phyloP scores from a whole-genome alignment of 352 stramenopile species.

The Pythium brassicae region DNA sequence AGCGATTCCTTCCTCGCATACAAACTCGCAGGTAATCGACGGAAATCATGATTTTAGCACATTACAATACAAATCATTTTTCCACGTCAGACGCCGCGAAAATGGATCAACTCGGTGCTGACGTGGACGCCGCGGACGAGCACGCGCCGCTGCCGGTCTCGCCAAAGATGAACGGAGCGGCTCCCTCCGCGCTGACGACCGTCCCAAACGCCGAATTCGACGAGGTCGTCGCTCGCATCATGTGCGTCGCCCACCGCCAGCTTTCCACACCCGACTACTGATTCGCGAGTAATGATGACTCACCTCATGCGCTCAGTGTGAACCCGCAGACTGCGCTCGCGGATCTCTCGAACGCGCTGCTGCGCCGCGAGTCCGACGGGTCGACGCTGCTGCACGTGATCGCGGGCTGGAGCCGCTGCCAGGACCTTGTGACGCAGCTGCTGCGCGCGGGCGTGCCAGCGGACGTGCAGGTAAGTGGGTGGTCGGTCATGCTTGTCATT shows the following conservation, averaged over 20 bases:
- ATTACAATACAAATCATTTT: neutral
- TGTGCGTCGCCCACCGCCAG: slow-evolving; percentile 23
- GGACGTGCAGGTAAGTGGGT: slow-evolving; percentile 18
- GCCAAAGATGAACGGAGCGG: neutral
- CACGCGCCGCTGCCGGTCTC: neutral
- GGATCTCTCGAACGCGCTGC: slow-evolving; percentile 17
- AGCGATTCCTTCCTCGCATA: too few species aligned
- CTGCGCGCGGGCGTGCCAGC: slow-evolving; percentile 31
- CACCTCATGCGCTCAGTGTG: slow-evolving; percentile 17
- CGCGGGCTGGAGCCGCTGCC: slow-evolving; percentile 42
- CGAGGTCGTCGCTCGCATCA: slow-evolving; percentile 39
- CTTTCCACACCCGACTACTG: neutral
- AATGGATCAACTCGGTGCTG: neutral
- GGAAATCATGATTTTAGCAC: neutral
- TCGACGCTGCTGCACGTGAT: slow-evolving; percentile 59
- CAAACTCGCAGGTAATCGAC: neutral
- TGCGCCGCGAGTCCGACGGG: slow-evolving; percentile 35
- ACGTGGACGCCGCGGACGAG: neutral
- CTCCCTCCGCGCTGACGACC: slow-evolving; percentile 16
- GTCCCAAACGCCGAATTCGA: slow-evolving; percentile 40
- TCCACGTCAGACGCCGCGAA: too few species aligned
- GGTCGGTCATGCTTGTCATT: neutral
- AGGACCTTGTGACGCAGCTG: slow-evolving; percentile 45
- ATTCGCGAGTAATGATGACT: neutral
- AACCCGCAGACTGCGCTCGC: slow-evolving; percentile 31